These are phyloP conservation scores for Apiotrichum sp. DNA, from an alignment of 1,284 basidiomycete genomes.

Conservation along the genomic window DNA sequence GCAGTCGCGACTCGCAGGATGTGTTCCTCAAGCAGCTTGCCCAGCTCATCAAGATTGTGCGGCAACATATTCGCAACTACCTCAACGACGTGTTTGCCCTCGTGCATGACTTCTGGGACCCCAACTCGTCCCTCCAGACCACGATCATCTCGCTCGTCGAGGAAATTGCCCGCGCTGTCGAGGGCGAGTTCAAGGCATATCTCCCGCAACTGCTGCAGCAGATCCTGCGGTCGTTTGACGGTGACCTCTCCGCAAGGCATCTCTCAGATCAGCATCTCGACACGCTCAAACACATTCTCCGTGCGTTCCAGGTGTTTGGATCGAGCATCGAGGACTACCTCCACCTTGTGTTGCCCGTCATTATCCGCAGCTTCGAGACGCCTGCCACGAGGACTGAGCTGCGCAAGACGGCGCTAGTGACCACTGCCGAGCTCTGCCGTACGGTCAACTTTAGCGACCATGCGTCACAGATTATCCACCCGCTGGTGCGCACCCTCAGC, in stretches of 20 bases:
- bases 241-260: constrained; percentile 54
- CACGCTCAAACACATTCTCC: constrained; percentile 68
- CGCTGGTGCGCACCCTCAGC: constrained; percentile 80
- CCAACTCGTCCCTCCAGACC: constrained; percentile 75
- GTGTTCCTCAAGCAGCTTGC: constrained; percentile 96
- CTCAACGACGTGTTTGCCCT: constrained; percentile 74
- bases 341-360: constrained; percentile 91
- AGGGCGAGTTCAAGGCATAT: constrained; percentile 97
- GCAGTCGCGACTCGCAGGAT: constrained; percentile 73
- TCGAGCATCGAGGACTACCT: constrained; percentile 97
- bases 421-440: constrained; percentile 82
- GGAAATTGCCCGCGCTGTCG: constrained; percentile 87
- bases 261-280: constrained; percentile 72
- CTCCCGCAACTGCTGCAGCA: constrained; percentile 87
- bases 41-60: constrained; percentile 93
- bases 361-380: constrained; percentile 86
- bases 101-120: constrained; percentile 79
- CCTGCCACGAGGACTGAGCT: constrained; percentile 67
- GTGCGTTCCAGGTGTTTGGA: constrained; percentile 91
- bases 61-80: constrained; percentile 93
- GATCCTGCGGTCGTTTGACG: constrained; percentile 82
- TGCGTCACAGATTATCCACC: constrained; percentile 94
- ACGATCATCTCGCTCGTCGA: constrained; percentile 92
- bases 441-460: constrained; percentile 99
- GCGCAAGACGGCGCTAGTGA: constrained; percentile 83